Conservation (phyloP, 257 asterid species). For the Solanum chmielewskii region DNA sequence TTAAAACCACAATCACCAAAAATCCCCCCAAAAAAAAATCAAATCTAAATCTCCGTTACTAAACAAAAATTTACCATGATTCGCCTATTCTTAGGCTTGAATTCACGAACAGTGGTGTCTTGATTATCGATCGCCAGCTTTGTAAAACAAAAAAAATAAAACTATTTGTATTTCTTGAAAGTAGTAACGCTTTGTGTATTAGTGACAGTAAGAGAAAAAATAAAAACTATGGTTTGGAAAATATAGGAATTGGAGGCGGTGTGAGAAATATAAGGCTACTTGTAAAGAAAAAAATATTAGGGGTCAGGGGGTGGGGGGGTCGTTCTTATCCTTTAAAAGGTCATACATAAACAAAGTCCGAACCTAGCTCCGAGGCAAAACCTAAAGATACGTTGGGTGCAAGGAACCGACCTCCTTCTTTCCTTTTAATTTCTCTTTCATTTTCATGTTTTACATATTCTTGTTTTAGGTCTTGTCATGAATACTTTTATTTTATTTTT, state of each 20-base stretch:
- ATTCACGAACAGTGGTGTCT: slow-evolving; percentile 49
- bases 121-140: slow-evolving; percentile 84
- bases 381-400: slow-evolving; percentile 8
- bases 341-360: slow-evolving; percentile 1
- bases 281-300: background rate
- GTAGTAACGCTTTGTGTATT: slow-evolving; percentile 7
- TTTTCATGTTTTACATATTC: background rate
- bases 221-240: background rate
- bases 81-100: slow-evolving; percentile 63
- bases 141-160: slow-evolving; percentile 3
- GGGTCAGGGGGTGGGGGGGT: background rate
- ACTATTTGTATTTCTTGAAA: slow-evolving; percentile 4
- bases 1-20: background rate
- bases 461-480: background rate
- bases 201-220: background rate
- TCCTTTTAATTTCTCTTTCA: background rate
- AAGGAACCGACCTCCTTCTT: slow-evolving; percentile 8
- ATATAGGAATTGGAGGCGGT: slow-evolving; percentile 28
- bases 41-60: background rate
- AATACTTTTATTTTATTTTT: background rate
- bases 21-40: background rate
- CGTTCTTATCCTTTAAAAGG: slow-evolving; percentile 7
- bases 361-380: slow-evolving; percentile 5
- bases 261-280: slow-evolving; percentile 17
- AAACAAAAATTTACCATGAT: slow-evolving; percentile 38